Percentiles rank a stretch among this genome's conserved stretches.
Evolutionary conservation across 2,329 filamentous ascomycete species (phyloP).

Genomic region (Epichloe festucae): DNA sequence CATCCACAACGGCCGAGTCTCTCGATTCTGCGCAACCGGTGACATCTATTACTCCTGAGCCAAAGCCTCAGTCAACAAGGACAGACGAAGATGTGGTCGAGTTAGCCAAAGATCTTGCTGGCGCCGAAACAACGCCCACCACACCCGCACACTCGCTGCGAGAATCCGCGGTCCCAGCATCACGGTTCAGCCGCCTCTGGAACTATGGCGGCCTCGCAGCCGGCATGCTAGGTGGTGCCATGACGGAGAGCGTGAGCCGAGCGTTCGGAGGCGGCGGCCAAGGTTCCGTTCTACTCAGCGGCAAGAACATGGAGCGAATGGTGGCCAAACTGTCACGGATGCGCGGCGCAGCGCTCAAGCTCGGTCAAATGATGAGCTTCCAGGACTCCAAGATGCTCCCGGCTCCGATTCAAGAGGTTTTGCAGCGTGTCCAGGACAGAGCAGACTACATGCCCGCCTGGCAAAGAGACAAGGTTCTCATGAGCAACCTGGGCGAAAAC

Average conservation of each 20-base stretch:
- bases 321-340: slow-evolving; percentile 90
- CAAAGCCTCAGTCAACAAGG: not conserved
- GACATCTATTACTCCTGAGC: not conserved
- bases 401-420: slow-evolving; percentile 69
- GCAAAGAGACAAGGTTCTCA: slow-evolving; percentile 76
- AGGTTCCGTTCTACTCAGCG: slow-evolving; percentile 77
- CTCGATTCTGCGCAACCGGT: not conserved
- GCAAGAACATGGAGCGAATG: slow-evolving; percentile 82
- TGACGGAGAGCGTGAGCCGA: slow-evolving; percentile 72
- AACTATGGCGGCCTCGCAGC: slow-evolving; percentile 89
- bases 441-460: slow-evolving; percentile 97
- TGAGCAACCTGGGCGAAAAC: slow-evolving; percentile 62
- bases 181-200: slow-evolving; percentile 77
- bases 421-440: slow-evolving; percentile 89
- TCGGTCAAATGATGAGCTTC: slow-evolving; percentile 97
- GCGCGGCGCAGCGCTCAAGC: slow-evolving; percentile 90
- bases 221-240: slow-evolving; percentile 87
- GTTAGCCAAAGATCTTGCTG: slow-evolving; percentile 14
- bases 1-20: slow-evolving; percentile 1
- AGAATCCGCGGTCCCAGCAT: slow-evolving; percentile 83
- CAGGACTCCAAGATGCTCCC: slow-evolving; percentile 96
- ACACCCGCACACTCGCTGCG: slow-evolving; percentile 51
- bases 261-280: slow-evolving; percentile 53
- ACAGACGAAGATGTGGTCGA: slow-evolving; percentile 8
- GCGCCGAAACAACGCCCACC: slow-evolving; percentile 6